phyloP scores from a whole-genome alignment of 2,329 filamentous ascomycete species.

The Cladophialophora yegresii region DNA sequence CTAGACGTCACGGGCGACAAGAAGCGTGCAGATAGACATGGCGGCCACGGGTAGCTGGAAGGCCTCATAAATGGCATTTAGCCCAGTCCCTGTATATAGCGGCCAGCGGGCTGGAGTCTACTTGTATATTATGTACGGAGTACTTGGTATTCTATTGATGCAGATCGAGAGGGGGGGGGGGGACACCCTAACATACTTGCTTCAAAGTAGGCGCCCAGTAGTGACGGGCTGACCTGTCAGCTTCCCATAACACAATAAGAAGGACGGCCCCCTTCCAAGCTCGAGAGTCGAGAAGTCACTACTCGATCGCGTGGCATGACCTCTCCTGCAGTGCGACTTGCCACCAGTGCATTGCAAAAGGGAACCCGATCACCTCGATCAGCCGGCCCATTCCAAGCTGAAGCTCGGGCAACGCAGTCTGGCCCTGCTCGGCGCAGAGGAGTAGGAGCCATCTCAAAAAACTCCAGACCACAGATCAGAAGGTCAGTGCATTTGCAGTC shows the following conservation, averaged over 20 bases:
- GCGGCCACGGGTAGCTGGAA: no score
- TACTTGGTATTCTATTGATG: no score
- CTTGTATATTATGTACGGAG: neutral
- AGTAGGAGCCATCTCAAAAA: neutral
- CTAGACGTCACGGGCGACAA: no score
- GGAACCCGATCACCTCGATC: constrained; percentile 1
- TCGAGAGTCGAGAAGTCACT: neutral
- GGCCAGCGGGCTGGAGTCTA: neutral
- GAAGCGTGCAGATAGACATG: no score
- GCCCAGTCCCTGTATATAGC: no score
- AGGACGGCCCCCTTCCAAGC: neutral
- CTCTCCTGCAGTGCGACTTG: neutral
- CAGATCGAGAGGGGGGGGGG: no score
- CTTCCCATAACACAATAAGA: no score
- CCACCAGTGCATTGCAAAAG: neutral
- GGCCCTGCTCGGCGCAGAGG: no score
- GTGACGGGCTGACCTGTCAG: no score
- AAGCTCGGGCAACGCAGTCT: constrained; percentile 20
- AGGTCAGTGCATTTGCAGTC: neutral
- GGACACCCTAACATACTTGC: no score
- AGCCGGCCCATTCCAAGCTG: constrained; percentile 24
- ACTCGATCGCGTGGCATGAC: neutral
- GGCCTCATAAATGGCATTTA: no score
- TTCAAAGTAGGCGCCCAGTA: no score
- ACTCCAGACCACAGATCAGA: constrained; percentile 4